A percentile compares a stretch with the other conserved stretches of the same genome.
These are phyloP conservation scores for Psilocybe sp. DNA, from an alignment of 768 basidiomycete genomes.

Conservation along the genomic window DNA sequence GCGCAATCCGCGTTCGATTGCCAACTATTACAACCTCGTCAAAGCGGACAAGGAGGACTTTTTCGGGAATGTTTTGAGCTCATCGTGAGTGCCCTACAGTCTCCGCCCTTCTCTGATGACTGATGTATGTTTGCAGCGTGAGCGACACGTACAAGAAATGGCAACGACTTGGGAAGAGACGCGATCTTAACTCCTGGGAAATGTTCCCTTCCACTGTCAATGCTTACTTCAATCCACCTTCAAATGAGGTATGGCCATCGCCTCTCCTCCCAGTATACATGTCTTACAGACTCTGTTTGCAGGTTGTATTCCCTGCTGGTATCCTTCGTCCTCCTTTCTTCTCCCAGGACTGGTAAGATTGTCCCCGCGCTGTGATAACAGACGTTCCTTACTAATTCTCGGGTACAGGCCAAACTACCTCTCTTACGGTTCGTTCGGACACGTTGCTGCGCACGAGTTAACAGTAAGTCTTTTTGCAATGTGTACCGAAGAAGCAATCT, in stretches of 20 bases:
- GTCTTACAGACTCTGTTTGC: background rate
- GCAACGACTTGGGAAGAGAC: conserved; percentile 63
- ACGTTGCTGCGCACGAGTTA: conserved; percentile 90
- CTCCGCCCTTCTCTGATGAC: background rate
- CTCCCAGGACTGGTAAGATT: conserved; percentile 63
- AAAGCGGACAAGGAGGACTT: conserved; percentile 67
- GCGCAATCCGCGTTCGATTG: conserved; percentile 61
- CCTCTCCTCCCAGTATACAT: background rate
- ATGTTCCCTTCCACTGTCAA: conserved; percentile 88
- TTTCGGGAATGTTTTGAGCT: conserved; percentile 79
- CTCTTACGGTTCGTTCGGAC: conserved; percentile 89
- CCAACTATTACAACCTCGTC: conserved; percentile 70
- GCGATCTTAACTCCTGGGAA: conserved; percentile 78
- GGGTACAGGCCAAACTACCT: conserved; percentile 77
- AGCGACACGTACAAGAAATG: conserved; percentile 68
- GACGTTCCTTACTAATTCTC: background rate
- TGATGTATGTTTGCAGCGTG: conserved; percentile 30
- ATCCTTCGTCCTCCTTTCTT: conserved; percentile 94
- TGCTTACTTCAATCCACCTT: conserved; percentile 85
- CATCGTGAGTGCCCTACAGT: conserved; percentile 35
- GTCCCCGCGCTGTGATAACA: background rate
- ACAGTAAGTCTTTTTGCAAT: conserved; percentile 47
- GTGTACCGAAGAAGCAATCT: background rate
- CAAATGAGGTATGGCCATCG: conserved; percentile 65
- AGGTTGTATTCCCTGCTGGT: conserved; percentile 97